Conservation (phyloP, 176 grass and related monocot genomes). For the Thalia dealbata region DNA sequence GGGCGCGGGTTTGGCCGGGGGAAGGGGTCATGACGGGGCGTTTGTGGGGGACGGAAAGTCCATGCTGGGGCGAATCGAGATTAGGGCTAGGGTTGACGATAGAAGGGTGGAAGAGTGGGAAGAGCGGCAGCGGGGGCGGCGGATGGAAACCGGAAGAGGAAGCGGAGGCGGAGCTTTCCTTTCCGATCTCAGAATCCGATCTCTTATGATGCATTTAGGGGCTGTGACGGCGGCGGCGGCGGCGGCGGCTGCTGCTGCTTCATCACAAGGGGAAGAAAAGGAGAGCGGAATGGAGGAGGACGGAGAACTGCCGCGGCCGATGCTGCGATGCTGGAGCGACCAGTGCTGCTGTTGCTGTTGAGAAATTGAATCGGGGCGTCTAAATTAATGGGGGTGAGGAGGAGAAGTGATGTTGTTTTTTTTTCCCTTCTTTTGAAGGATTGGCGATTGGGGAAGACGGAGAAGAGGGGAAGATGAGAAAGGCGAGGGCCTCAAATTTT, state of each 20-base stretch:
- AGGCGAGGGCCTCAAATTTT: no score
- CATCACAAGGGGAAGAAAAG: background rate
- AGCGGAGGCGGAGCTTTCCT: background rate
- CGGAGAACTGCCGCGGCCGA: no score
- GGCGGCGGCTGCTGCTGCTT: background rate
- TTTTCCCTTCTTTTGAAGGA: no score
- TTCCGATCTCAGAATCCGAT: background rate
- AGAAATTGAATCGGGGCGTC: no score
- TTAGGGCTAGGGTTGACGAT: slow-evolving; percentile 23
- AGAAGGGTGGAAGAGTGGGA: slow-evolving; percentile 6
- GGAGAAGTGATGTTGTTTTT: no score
- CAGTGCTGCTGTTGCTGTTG: no score
- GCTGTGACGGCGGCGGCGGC: background rate
- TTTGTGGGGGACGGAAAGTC: slow-evolving; percentile 49
- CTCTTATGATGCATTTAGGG: slow-evolving; percentile 7
- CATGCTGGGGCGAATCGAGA: slow-evolving; percentile 19
- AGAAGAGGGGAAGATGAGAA: no score
- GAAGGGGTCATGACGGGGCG: slow-evolving; percentile 41
- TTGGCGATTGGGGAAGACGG: no score
- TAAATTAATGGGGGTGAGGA: no score
- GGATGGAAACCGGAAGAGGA: background rate
- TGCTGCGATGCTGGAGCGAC: no score
- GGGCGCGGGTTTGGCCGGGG: slow-evolving; percentile 20
- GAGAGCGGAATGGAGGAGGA: background rate
- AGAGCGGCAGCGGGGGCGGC: background rate